Evolutionary conservation across 2,329 filamentous ascomycete species (phyloP), one percentile per base, ranked within the genome.

Genomic region (Alternaria postmessia): DNA sequence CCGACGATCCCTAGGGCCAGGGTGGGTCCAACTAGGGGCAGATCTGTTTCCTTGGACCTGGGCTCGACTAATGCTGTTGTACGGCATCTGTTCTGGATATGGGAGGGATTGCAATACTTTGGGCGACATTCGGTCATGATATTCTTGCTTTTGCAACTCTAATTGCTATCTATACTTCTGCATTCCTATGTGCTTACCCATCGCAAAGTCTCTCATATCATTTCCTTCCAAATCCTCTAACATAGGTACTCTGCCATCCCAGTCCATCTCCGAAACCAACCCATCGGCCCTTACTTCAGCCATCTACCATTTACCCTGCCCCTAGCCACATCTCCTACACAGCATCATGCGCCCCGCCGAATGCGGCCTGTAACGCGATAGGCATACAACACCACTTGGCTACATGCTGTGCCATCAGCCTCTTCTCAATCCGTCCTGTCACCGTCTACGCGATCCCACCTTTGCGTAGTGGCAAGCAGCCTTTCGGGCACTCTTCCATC

Each of bases 1-100:
- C 62, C 62, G 61, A 64, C 47, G 30, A 41, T 49, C 52, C 34
- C 52, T 18, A 48, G 30, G 34, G 39, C 52, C 42, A 18, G 52
- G 43, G 43, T 48, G 52, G 52, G 43, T 48, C 32, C 12, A 48
- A 30, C 43, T n/a, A 49, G 46, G 46, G 24, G 46, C 46, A 49
- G 46, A 38, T 49, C 46, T 49, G 46, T 49, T 49, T 51, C 49
- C 34, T 41, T 12, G 24, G 36, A 51, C 12, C 49, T 51, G 49
- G 49, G 16, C 36, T 38, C 20, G 14, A 20, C 46, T 48, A 48
- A 34, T 30, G 30, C 32, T 49, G 20, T 36, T 49, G 20, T 26
- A 38, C 32, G 22, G 8, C 46, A 24, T 8, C 14, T 36, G 28
- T 26, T 53, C 34, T 53, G 14, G 26, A 36, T 8, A 49, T 11